These are phyloP conservation scores for Yarrowia keelungensis DNA, from an alignment of 805 yeast genomes.

Conservation along the genomic window DNA sequence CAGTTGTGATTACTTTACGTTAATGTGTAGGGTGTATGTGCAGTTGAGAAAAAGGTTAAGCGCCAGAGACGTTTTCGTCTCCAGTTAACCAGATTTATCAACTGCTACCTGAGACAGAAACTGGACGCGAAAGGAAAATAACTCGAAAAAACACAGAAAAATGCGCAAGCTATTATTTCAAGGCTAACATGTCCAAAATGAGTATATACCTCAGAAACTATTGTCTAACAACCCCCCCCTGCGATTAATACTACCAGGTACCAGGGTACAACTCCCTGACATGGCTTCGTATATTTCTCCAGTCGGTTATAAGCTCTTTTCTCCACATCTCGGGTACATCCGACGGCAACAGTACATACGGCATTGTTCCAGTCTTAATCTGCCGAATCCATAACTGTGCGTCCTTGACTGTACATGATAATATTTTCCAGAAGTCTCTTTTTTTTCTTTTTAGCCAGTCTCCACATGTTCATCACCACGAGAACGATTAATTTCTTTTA, in stretches of 20 bases:
- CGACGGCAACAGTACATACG: neutral
- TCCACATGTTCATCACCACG: neutral
- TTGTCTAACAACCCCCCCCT: too few relatives aligned
- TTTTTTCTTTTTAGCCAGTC: too few relatives aligned
- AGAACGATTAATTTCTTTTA: neutral
- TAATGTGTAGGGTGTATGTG: too few relatives aligned
- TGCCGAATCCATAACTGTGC: too few relatives aligned
- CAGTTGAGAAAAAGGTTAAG: neutral
- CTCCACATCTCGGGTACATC: slow-evolving; percentile 6
- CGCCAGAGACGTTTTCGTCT: slow-evolving; percentile 14
- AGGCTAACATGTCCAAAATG: too few relatives aligned
- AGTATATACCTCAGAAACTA: too few relatives aligned
- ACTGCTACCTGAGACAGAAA: slow-evolving; percentile 5
- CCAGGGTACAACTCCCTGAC: too few relatives aligned
- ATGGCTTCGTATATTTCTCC: neutral
- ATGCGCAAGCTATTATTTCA: neutral
- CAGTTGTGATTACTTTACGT: too few relatives aligned
- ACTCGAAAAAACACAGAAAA: neutral
- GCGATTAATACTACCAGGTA: too few relatives aligned
- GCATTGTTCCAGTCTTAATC: too few relatives aligned
- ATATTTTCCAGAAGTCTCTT: too few relatives aligned
- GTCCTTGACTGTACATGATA: neutral
- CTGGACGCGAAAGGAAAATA: neutral
- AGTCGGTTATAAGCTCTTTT: neutral
- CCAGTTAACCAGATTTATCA: neutral